phyloP scores from a whole-genome alignment of 2,329 filamentous ascomycete genomes.

The Colletotrichum trifolii region DNA sequence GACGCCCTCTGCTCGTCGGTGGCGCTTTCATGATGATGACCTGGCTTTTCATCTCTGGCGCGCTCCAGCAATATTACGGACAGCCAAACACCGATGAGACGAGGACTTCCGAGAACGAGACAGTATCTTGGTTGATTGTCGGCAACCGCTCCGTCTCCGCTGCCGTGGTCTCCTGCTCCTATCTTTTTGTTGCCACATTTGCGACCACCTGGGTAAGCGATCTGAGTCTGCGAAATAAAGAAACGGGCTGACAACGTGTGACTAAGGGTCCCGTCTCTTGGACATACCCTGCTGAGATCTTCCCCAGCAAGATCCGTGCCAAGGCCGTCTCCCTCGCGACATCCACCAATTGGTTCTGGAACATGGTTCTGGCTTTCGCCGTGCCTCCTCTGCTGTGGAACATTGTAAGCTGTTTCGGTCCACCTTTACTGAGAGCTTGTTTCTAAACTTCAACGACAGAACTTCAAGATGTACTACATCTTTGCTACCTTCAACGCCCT shows the following conservation, averaged over 20 bases:
- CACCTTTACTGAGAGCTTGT: constrained; percentile 8
- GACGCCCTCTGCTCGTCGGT: constrained; percentile 65
- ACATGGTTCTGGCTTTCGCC: constrained; percentile 65
- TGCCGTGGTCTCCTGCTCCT: constrained; percentile 75
- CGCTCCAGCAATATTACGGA: constrained; percentile 70
- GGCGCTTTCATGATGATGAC: constrained; percentile 69
- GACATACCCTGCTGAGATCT: constrained; percentile 61
- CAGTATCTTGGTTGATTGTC: constrained; percentile 68
- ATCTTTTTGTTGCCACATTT: constrained; percentile 68
- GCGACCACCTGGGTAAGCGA: constrained; percentile 45
- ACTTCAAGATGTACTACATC: constrained; percentile 77
- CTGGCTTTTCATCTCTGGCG: constrained; percentile 72
- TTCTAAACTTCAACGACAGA: constrained; percentile 42
- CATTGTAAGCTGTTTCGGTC: not conserved
- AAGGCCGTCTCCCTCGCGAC: constrained; percentile 58
- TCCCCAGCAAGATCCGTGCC: constrained; percentile 53
- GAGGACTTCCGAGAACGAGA: constrained; percentile 51
- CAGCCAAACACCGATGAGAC: constrained; percentile 55
- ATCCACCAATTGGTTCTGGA: constrained; percentile 55
- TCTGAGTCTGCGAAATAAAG: not conserved
- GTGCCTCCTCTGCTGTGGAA: constrained; percentile 62
- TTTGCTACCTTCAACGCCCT: constrained; percentile 78
- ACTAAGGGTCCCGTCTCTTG: constrained; percentile 57
- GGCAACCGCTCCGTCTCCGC: constrained; percentile 65
- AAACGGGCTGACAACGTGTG: constrained; percentile 42